A percentile compares a stretch with the other conserved stretches of the same genome.
These are phyloP conservation scores for Pyrenophora seminiperda DNA, from an alignment of 2,329 filamentous ascomycete species.

Conservation along the genomic window DNA sequence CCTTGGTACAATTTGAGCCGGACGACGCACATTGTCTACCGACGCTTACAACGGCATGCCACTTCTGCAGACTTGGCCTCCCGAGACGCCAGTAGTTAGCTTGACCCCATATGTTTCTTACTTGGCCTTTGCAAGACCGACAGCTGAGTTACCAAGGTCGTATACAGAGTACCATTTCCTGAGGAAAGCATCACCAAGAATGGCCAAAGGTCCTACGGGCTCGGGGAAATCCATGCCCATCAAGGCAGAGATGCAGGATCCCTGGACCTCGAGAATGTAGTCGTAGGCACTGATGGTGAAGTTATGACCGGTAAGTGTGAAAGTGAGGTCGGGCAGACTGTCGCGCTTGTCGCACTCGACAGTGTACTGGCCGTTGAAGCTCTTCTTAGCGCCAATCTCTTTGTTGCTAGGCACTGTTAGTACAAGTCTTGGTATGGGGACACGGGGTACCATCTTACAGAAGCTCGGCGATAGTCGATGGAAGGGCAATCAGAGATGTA, in stretches of 20 bases:
- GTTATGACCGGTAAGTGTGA: constrained; percentile 87
- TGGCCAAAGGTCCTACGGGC: constrained; percentile 88
- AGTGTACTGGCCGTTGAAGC: constrained; percentile 94
- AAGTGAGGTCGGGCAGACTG: constrained; percentile 85
- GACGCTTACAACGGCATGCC: constrained; percentile 8
- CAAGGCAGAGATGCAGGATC: constrained; percentile 95
- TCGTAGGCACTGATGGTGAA: constrained; percentile 88
- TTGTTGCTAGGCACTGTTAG: constrained; percentile 65
- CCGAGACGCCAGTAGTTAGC: too few species aligned
- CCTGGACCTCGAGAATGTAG: constrained; percentile 94
- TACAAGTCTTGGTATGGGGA: background rate
- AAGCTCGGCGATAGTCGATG: constrained; percentile 87
- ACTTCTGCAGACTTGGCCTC: constrained; percentile 2
- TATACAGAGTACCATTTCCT: constrained; percentile 95
- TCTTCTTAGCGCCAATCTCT: constrained; percentile 97
- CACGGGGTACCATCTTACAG: constrained; percentile 58
- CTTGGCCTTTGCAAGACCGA: constrained; percentile 88
- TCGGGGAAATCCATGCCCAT: constrained; percentile 89
- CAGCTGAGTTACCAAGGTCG: constrained; percentile 84
- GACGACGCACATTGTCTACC: constrained; percentile 12
- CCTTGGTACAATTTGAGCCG: constrained; percentile 31
- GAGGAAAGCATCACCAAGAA: constrained; percentile 84
- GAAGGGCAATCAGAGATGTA: constrained; percentile 95
- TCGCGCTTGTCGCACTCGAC: constrained; percentile 86
- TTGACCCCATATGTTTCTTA: constrained; percentile 39